Conservation (phyloP, 768 basidiomycete genomes). For the Phaeotremella skinneri region DNA sequence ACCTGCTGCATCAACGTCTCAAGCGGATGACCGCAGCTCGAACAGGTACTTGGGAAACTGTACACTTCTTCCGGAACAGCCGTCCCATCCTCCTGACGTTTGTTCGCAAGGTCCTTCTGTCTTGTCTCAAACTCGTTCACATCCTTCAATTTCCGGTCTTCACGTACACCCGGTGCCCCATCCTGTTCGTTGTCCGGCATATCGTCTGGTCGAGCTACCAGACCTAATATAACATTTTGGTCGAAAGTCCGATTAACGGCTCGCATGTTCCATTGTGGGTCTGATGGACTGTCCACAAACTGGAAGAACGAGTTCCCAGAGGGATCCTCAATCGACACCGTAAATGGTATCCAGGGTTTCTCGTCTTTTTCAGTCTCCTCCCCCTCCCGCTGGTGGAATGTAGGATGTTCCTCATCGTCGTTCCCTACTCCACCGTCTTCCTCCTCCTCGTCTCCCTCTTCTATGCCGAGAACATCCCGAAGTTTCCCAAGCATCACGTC, state of each 20-base stretch:
- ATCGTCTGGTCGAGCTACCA: conserved; percentile 56
- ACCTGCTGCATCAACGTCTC: conserved; percentile 95
- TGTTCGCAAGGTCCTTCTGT: conserved; percentile 10
- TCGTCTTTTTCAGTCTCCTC: conserved; percentile 53
- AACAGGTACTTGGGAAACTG: conserved; percentile 81
- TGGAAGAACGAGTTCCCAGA: conserved; percentile 96
- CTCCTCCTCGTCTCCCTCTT: conserved; percentile 42
- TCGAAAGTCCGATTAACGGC: conserved; percentile 74
- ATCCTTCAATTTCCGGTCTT: conserved; percentile 39
- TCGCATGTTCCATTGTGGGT: conserved; percentile 87
- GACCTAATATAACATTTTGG: conserved; percentile 76
- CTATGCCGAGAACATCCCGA: conserved; percentile 37
- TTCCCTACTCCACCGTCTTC: conserved; percentile 60
- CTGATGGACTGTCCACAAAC: conserved; percentile 77
- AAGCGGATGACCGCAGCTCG: conserved; percentile 76
- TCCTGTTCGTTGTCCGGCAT: conserved; percentile 42
- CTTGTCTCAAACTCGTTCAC: conserved; percentile 34
- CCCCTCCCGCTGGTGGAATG: conserved; percentile 28
- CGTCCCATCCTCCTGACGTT: conserved; percentile 27
- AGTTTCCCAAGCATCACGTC: conserved; percentile 65
- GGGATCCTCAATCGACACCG: conserved; percentile 84
- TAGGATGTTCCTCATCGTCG: conserved; percentile 59
- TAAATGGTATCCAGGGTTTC: conserved; percentile 68
- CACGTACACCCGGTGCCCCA: conserved; percentile 29
- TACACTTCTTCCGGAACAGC: conserved; percentile 75